phyloP scores from a whole-genome alignment of 208 protist genomes.

The Leishmania major region DNA sequence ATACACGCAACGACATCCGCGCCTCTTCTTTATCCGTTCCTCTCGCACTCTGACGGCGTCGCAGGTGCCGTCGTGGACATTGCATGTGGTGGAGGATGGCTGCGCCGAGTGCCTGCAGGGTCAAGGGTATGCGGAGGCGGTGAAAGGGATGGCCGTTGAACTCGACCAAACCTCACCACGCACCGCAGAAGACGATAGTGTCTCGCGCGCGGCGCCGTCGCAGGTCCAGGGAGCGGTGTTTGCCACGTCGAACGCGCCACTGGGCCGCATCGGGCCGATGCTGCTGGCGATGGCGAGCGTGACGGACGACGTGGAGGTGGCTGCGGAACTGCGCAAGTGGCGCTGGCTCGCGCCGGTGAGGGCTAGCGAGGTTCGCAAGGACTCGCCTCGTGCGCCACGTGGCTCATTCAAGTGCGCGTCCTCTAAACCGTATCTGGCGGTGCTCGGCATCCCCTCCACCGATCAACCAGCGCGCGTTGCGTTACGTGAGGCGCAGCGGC shows the following conservation, averaged over 20 bases:
- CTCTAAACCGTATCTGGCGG: slow-evolving; percentile 6
- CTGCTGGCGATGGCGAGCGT: slow-evolving; percentile 3
- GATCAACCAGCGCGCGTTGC: not conserved
- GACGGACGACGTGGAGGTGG: not conserved
- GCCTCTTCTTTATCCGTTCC: not conserved
- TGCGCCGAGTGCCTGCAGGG: not conserved
- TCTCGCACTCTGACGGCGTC: not conserved
- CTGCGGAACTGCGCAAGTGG: not conserved
- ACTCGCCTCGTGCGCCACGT: not conserved
- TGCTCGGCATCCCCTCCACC: slow-evolving; percentile 7
- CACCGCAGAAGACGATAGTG: not conserved
- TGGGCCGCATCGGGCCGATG: not conserved
- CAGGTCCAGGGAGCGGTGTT: not conserved
- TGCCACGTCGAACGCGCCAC: not conserved
- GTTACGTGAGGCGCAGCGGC: not conserved
- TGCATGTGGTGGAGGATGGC: not conserved
- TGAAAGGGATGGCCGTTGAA: not conserved
- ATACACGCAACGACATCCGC: not conserved
- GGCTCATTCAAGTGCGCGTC: not conserved
- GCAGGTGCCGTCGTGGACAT: not conserved
- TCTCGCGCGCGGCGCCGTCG: not conserved
- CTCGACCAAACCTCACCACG: not conserved
- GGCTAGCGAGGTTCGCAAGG: not conserved
- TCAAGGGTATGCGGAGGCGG: not conserved
- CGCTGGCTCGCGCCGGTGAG: not conserved